Conservation (phyloP, 208 protist genomes). For the Trypanosoma vivax region DNA sequence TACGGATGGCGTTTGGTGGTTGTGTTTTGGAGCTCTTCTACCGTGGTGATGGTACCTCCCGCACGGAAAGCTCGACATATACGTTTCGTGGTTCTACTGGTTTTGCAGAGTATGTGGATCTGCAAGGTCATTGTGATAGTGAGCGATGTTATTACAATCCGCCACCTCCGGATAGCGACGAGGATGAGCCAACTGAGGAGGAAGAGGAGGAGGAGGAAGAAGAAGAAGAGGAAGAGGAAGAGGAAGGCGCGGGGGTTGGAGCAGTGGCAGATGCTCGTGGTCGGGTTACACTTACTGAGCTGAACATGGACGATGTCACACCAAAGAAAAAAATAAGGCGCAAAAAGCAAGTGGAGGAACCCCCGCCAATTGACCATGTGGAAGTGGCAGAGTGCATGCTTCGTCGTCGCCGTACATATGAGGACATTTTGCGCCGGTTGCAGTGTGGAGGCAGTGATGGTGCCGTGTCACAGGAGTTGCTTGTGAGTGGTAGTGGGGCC, state of each 20-base stretch:
- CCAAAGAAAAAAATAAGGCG: conserved; percentile 8
- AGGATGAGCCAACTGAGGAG: conserved; percentile 33
- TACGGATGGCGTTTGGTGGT: background rate
- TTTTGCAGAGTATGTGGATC: conserved; percentile 57
- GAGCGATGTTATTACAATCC: conserved; percentile 54
- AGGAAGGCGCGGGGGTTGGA: background rate
- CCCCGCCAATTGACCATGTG: conserved; percentile 37
- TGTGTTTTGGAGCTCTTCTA: conserved; percentile 20
- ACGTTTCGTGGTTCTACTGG: conserved; percentile 49
- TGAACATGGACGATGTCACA: background rate
- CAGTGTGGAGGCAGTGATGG: background rate
- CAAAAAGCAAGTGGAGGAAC: conserved; percentile 18
- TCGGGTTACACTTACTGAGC: background rate
- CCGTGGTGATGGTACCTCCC: conserved; percentile 20
- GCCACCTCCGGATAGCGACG: conserved; percentile 44
- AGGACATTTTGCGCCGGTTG: conserved; percentile 25
- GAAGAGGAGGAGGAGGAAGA: conserved; percentile 58
- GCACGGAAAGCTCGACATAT: conserved; percentile 41
- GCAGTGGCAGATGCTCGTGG: background rate
- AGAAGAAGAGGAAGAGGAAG: conserved; percentile 32
- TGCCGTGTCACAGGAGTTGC: conserved; percentile 29
- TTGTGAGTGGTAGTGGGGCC: conserved; percentile 23
- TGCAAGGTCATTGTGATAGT: conserved; percentile 25
- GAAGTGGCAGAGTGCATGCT: conserved; percentile 23
- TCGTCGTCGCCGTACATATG: conserved; percentile 56